Conservation (phyloP, 2,329 filamentous ascomycete species). For the Pseudocercospora cruenta region DNA sequence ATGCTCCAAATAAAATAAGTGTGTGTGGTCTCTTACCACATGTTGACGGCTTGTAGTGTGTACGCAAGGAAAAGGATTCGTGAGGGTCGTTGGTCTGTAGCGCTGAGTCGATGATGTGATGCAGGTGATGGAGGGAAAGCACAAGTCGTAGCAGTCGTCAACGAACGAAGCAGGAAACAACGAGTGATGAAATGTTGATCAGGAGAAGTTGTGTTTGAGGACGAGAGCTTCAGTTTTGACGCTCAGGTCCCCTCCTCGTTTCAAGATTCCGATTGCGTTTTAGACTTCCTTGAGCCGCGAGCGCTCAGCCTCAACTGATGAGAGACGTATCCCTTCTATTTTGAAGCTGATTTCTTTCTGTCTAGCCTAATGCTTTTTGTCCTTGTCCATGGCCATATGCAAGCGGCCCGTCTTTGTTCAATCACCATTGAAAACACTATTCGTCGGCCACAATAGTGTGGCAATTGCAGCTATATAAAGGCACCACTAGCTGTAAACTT, state of each 20-base stretch:
- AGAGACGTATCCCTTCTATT: background rate
- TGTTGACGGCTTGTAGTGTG: constrained; percentile 7
- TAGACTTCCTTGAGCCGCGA: background rate
- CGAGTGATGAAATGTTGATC: background rate
- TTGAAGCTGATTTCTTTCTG: background rate
- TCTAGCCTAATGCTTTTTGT: no score
- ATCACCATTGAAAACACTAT: background rate
- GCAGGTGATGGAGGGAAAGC: no score
- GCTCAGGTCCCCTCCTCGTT: background rate
- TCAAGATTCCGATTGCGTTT: background rate
- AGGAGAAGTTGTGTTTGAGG: background rate
- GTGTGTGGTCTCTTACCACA: constrained; percentile 12
- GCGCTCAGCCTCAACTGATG: background rate
- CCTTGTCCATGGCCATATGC: background rate
- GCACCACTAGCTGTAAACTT: background rate
- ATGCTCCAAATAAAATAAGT: background rate
- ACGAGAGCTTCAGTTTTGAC: background rate
- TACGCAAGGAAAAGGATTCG: constrained; percentile 10
- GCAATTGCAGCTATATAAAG: background rate
- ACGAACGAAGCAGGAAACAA: background rate
- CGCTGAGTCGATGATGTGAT: background rate
- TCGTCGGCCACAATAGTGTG: background rate
- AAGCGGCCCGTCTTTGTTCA: background rate
- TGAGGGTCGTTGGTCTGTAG: background rate
- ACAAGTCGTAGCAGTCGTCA: background rate